Percentiles rank a stretch among this genome's conserved stretches.
Evolutionary conservation across 148 eudicot genomes (phyloP).

Genomic region (Polygonum aviculare): DNA sequence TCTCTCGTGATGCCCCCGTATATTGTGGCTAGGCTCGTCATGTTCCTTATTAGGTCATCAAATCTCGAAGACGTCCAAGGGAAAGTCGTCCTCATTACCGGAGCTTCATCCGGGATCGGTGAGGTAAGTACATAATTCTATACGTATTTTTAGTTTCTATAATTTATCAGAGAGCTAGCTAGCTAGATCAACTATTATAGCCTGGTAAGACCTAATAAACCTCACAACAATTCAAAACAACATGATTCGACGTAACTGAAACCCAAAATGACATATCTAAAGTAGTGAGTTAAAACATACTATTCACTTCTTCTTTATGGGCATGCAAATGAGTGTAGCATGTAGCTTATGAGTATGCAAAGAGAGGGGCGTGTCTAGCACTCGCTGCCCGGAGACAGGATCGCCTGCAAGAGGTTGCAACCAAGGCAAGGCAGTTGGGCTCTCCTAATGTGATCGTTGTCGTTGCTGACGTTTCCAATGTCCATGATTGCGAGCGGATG

Average conservation of each 20-base stretch:
- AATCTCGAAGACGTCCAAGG: slow-evolving; percentile 3
- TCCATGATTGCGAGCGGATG: slow-evolving; percentile 16
- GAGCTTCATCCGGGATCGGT: slow-evolving; percentile 27
- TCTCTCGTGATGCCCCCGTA: background rate
- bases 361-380: slow-evolving; percentile 20
- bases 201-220: too few relatives aligned
- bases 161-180: too few relatives aligned
- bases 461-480: slow-evolving; percentile 19
- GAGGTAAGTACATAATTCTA: slow-evolving; percentile 11
- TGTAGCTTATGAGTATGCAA: slow-evolving; percentile 22
- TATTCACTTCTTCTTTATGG: too few relatives aligned
- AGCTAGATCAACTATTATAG: too few relatives aligned
- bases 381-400: slow-evolving; percentile 23
- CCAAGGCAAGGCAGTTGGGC: slow-evolving; percentile 16
- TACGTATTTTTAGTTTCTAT: too few relatives aligned
- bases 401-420: slow-evolving; percentile 17
- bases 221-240: too few relatives aligned
- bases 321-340: slow-evolving; percentile 13
- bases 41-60: background rate
- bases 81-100: slow-evolving; percentile 26
- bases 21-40: background rate
- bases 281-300: background rate
- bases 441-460: slow-evolving; percentile 20
- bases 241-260: too few relatives aligned
- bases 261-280: background rate